phyloP scores from a whole-genome alignment of 1,284 basidiomycete species.

The Austroboletus sp. region DNA sequence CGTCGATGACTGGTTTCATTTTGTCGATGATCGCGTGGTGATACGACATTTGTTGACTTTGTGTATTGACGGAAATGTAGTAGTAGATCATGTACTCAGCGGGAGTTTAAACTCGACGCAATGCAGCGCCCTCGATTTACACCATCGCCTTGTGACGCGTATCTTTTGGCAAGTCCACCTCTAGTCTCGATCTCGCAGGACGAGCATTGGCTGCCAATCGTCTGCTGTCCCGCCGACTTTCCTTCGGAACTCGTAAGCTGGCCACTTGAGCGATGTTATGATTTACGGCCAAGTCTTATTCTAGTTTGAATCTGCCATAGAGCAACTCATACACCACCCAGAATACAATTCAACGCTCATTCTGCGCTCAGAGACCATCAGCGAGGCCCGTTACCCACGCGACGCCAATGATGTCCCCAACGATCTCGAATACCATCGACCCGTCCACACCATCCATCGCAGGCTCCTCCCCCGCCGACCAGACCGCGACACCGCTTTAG shows the following conservation, averaged over 20 bases:
- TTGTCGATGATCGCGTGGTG: constrained; percentile 19
- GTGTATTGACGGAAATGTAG: constrained; percentile 2
- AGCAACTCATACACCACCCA: constrained; percentile 67
- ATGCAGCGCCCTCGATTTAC: constrained; percentile 25
- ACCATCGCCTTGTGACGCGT: constrained; percentile 20
- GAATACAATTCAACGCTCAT: constrained; percentile 82
- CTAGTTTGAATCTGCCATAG: constrained; percentile 60
- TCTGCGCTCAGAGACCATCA: constrained; percentile 62
- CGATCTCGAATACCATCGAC: constrained; percentile 39
- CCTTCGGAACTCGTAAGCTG: constrained; percentile 37
- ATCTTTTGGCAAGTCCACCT: not conserved
- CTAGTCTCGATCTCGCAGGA: constrained; percentile 8
- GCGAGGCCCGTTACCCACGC: constrained; percentile 35
- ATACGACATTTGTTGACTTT: constrained; percentile 5
- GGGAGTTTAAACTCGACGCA: constrained; percentile 1
- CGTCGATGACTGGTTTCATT: constrained; percentile 23
- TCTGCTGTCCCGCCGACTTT: constrained; percentile 40
- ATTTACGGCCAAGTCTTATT: not conserved
- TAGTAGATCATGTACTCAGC: constrained; percentile 5
- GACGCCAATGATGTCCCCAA: constrained; percentile 6
- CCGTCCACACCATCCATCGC: constrained; percentile 49
- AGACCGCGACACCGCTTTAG: constrained; percentile 57
- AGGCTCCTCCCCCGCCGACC: constrained; percentile 67
- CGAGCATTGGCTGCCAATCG: constrained; percentile 33
- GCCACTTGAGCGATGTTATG: not conserved